Base-by-base conservation (phyloP, 352 stramenopile genomes). In the Paralagenidium karlingii region DNA sequence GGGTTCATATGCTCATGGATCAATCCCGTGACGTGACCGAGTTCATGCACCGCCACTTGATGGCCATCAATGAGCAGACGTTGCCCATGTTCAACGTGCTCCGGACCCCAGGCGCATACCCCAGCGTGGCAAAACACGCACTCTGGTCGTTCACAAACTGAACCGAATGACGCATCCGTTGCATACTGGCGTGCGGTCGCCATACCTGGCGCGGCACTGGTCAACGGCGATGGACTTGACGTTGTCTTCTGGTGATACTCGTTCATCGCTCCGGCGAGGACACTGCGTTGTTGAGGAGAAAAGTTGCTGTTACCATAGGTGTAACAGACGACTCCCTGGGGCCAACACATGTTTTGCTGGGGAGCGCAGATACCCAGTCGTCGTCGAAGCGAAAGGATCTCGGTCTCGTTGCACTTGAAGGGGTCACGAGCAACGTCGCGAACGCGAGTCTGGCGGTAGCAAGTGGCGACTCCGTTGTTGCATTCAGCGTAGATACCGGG, bases 281-380 rank as follows among this genome's bases (percentile, higher is more conserved):
- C 15, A 9, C 27, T 20, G 8, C 25, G 15, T 9, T 33, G n/a
- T 19, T 38, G 12, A 5, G 9, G 9, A 8, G 40, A 40, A 44
- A 55, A 55, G 13, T 30, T 21, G 20, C n/a, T 21, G n/a, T n/a
- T n/a, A 8, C 19, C 47, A n/a, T 27, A 44, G 5, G 18, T 34
- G 24, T 38, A 47, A 38, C 47, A 55, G 3, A 55, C 34, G 21
- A 55, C 37, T 8, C 47, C 29, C 18, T 51, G 16, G 3, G 47
- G 47, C 47, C 47, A 55, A 8, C n/a, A n/a, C 8, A 19, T 26
- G 27, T 38, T 21, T 9, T 31, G 9, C 16, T 8, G 25, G 6
- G 16, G 13, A 8, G 37, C 28, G 27, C 25, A 45, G 20, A 45
- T 11, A 5, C 39, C 39, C 8, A 45, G 39, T 11, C 21, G n/a